Conservation (phyloP, 495 filamentous ascomycete species). For the Tuber microsphaerosporum region DNA sequence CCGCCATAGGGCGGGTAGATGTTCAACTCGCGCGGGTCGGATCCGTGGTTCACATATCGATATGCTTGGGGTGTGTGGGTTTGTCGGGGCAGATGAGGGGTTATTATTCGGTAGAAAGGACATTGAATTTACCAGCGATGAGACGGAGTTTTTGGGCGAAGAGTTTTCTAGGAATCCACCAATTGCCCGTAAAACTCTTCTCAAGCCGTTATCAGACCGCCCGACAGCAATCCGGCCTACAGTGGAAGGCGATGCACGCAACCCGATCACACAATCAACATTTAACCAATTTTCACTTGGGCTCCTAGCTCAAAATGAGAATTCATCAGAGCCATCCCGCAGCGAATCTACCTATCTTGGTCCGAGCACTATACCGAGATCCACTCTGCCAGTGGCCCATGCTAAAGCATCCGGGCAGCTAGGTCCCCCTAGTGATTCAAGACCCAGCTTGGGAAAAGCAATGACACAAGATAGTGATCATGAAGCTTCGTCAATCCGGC, state of each 20-base stretch:
- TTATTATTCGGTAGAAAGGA: not conserved
- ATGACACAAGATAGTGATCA: not conserved
- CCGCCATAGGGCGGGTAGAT: not conserved
- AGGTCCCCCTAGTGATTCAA: not conserved
- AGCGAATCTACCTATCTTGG: not conserved
- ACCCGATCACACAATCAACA: not conserved
- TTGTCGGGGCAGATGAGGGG: slow-evolving; percentile 29
- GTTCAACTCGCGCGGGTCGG: slow-evolving; percentile 7
- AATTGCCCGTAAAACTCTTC: not conserved
- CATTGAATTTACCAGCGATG: not conserved
- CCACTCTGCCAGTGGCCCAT: not conserved
- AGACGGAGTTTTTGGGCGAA: not conserved
- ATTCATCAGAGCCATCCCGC: not conserved
- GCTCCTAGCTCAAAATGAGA: not conserved
- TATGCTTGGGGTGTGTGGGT: slow-evolving; percentile 20
- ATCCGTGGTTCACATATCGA: slow-evolving; percentile 14
- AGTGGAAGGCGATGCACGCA: not conserved
- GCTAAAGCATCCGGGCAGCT: not conserved
- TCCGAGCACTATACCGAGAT: not conserved
- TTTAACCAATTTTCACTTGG: not conserved
- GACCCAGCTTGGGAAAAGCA: not conserved
- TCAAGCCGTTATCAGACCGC: not conserved
- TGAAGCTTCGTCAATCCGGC: not conserved
- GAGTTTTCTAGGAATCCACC: not conserved
- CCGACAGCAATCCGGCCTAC: not conserved